Percentiles rank a stretch among this genome's conserved stretches.
These are phyloP conservation scores for Kwoniella sp. DNA, from an alignment of 768 basidiomycete genomes.

Conservation along the genomic window DNA sequence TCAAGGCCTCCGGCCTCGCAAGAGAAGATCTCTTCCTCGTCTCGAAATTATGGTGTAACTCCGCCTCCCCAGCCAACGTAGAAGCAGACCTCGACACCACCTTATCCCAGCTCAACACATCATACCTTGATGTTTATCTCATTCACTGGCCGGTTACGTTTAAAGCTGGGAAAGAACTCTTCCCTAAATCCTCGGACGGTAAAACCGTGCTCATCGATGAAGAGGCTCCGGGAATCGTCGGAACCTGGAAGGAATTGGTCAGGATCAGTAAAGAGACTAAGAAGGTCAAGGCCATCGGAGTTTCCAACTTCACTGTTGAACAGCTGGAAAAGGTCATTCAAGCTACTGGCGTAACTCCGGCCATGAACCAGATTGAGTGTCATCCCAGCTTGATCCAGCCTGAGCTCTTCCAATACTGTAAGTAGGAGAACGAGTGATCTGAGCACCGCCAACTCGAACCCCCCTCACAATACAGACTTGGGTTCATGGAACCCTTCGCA, in stretches of 20 bases:
- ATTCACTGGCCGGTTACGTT: constrained; percentile 44
- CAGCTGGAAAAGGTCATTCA: constrained; percentile 64
- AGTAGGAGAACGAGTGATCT: too few relatives aligned
- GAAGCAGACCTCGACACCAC: constrained; percentile 78
- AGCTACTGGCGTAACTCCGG: constrained; percentile 74
- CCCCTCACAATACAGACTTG: too few relatives aligned
- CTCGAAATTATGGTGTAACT: constrained; percentile 72
- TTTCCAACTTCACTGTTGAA: constrained; percentile 54
- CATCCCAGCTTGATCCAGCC: constrained; percentile 62
- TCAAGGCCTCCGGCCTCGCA: constrained; percentile 74
- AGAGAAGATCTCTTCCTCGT: constrained; percentile 69
- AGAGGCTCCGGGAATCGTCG: constrained; percentile 28
- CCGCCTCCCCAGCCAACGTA: constrained; percentile 67
- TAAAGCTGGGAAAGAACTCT: constrained; percentile 21
- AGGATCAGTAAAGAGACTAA: constrained; percentile 65
- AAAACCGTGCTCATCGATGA: constrained; percentile 23
- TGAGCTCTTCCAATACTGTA: constrained; percentile 36
- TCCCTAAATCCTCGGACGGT: constrained; percentile 22
- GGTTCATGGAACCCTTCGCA: too few relatives aligned
- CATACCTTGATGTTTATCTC: constrained; percentile 76
- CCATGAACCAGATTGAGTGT: constrained; percentile 78
- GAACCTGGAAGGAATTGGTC: constrained; percentile 63
- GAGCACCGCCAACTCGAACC: too few relatives aligned
- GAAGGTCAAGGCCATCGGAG: constrained; percentile 69
- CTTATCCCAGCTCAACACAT: constrained; percentile 68